These are phyloP conservation scores for Populus hybrid DNA, from an alignment of 441 rosid genomes.

Conservation along the genomic window DNA sequence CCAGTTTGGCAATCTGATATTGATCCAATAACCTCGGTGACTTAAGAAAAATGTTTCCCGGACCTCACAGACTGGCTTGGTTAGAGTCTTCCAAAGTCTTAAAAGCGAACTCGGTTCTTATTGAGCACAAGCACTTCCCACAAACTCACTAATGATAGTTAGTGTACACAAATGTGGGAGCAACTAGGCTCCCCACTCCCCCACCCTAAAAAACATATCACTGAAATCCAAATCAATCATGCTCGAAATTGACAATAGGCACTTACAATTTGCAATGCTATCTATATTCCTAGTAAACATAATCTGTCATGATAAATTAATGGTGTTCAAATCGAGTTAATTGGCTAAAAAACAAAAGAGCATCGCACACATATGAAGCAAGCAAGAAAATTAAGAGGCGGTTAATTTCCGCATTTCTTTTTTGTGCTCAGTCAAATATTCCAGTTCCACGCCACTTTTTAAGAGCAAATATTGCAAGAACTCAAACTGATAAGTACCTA, in stretches of 20 bases:
- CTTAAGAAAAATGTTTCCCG: too few species aligned
- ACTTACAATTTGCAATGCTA: neutral
- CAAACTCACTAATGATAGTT: neutral
- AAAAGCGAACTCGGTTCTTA: too few species aligned
- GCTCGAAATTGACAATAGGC: neutral
- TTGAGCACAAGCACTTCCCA: neutral
- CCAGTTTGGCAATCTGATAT: neutral
- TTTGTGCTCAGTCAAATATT: neutral
- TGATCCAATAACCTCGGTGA: neutral
- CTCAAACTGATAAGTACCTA: constrained; percentile 29
- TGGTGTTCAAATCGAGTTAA: neutral
- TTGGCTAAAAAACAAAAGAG: neutral
- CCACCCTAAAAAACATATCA: neutral
- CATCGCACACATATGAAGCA: neutral
- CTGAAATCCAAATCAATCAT: neutral
- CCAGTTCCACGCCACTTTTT: neutral
- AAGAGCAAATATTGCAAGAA: neutral
- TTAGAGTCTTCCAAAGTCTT: neutral
- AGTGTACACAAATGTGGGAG: neutral
- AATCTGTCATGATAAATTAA: neutral
- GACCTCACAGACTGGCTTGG: neutral
- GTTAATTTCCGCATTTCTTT: neutral
- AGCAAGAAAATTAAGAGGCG: neutral
- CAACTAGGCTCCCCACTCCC: neutral
- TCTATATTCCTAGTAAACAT: neutral